Evolutionary conservation across 352 stramenopile genomes (phyloP).

Genomic region (Plasmopara halstedii): DNA sequence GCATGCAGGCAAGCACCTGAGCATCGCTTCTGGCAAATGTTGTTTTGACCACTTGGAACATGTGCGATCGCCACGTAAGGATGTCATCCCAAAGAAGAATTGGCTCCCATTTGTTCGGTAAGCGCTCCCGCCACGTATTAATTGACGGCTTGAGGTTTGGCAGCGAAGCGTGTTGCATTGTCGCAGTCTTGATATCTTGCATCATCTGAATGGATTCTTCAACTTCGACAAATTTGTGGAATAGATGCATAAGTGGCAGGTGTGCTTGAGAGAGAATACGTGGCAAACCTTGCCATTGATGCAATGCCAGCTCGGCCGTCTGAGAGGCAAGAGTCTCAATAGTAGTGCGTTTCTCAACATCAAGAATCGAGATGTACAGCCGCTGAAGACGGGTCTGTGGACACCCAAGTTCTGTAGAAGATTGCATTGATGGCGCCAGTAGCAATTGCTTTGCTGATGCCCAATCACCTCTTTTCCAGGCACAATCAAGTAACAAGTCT

Average conservation of each 20-base stretch:
- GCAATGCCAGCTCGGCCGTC: slow-evolving; percentile 73
- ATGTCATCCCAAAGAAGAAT: slow-evolving; percentile 92
- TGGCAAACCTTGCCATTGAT: slow-evolving; percentile 86
- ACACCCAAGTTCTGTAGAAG: slow-evolving; percentile 54
- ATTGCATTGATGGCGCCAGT: slow-evolving; percentile 50
- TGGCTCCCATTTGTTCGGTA: slow-evolving; percentile 91
- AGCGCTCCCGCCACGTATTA: slow-evolving; percentile 88
- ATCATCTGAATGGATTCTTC: slow-evolving; percentile 91
- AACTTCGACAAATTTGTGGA: slow-evolving; percentile 90
- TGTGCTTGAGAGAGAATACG: slow-evolving; percentile 69
- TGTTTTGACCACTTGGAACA: slow-evolving; percentile 88
- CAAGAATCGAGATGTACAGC: slow-evolving; percentile 84
- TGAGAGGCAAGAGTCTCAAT: slow-evolving; percentile 65
- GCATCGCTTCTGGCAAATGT: slow-evolving; percentile 84
- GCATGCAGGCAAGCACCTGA: slow-evolving; percentile 85
- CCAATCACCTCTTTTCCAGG: slow-evolving; percentile 90
- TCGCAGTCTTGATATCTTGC: slow-evolving; percentile 80
- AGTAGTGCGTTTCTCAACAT: slow-evolving; percentile 63
- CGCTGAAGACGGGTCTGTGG: slow-evolving; percentile 73
- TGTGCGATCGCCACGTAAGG: slow-evolving; percentile 89
- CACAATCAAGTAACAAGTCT: slow-evolving; percentile 87
- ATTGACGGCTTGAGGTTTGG: slow-evolving; percentile 89
- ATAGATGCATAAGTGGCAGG: slow-evolving; percentile 79
- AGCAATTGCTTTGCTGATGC: slow-evolving; percentile 75
- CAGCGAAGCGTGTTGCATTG: slow-evolving; percentile 58